These are phyloP conservation scores for Bremia lactucae DNA, from an alignment of 352 stramenopile genomes.

Conservation along the genomic window DNA sequence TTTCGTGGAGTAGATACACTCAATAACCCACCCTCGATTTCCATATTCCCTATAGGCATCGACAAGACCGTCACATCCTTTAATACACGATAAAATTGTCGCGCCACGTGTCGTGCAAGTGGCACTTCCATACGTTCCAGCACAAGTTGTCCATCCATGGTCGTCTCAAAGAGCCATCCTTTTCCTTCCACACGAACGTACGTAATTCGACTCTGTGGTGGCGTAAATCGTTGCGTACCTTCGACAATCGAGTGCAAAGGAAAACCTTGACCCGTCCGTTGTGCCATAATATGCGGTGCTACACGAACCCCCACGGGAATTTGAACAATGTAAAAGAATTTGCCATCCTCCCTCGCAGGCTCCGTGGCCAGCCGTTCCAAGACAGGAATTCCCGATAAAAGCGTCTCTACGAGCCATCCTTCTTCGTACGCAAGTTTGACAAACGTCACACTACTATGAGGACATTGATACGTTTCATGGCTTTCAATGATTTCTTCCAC, in stretches of 20 bases:
- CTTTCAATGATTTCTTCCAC: conserved; percentile 78
- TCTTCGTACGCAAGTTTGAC: conserved; percentile 77
- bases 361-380: conserved; percentile 53
- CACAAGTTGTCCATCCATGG: conserved; percentile 75
- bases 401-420: conserved; percentile 71
- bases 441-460: conserved; percentile 63
- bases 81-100: conserved; percentile 70
- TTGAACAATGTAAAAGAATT: conserved; percentile 80
- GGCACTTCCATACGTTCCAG: conserved; percentile 57
- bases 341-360: conserved; percentile 51
- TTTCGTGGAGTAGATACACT: conserved; percentile 26
- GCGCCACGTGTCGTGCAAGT: conserved; percentile 51
- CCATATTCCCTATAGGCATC: conserved; percentile 32
- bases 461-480: conserved; percentile 50
- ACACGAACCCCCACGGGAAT: conserved; percentile 78
- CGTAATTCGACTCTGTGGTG: conserved; percentile 69
- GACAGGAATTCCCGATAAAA: conserved; percentile 74
- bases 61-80: conserved; percentile 54
- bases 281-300: conserved; percentile 73
- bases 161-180: conserved; percentile 83
- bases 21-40: not conserved
- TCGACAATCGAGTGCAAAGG: conserved; percentile 78
- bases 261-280: conserved; percentile 68
- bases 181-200: conserved; percentile 77
- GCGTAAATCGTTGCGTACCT: conserved; percentile 73